These are phyloP conservation scores for Amanita inopinata DNA, from an alignment of 768 basidiomycete species.

Conservation along the genomic window DNA sequence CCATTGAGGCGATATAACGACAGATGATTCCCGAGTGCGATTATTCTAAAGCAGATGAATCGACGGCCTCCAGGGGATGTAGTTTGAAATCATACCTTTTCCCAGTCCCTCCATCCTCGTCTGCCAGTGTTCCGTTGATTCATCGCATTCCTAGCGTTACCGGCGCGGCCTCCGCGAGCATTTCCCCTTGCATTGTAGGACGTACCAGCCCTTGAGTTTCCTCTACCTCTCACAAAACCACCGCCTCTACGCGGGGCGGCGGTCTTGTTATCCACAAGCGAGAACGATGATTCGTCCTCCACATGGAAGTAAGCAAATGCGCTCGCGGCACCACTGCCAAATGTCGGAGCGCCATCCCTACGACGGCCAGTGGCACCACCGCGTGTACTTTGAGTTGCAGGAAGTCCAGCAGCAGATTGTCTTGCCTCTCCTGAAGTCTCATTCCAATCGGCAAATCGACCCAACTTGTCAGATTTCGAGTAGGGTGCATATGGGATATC, in stretches of 20 bases:
- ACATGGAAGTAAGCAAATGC: constrained; percentile 97
- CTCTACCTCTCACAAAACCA: constrained; percentile 49
- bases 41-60: constrained; percentile 41
- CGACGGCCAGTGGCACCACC: constrained; percentile 45
- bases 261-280: constrained; percentile 85
- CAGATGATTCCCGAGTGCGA: constrained; percentile 84
- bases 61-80: background rate
- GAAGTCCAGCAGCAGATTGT: constrained; percentile 41
- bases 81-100: constrained; percentile 50
- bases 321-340: constrained; percentile 82
- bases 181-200: constrained; percentile 35
- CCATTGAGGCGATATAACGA: constrained; percentile 90
- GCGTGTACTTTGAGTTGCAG: constrained; percentile 37
- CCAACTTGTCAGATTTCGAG: constrained; percentile 98
- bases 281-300: constrained; percentile 96
- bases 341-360: constrained; percentile 74
- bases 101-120: constrained; percentile 88
- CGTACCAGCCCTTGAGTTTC: constrained; percentile 36
- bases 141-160: constrained; percentile 31
- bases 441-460: constrained; percentile 97
- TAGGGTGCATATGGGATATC: constrained; percentile 98
- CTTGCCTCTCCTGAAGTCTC: constrained; percentile 60
- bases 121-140: constrained; percentile 40
- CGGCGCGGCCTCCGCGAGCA: constrained; percentile 37
- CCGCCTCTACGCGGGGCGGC: constrained; percentile 64